These are phyloP conservation scores for Pouteria glomerata DNA, from an alignment of 148 eudicot genomes.

Conservation along the genomic window DNA sequence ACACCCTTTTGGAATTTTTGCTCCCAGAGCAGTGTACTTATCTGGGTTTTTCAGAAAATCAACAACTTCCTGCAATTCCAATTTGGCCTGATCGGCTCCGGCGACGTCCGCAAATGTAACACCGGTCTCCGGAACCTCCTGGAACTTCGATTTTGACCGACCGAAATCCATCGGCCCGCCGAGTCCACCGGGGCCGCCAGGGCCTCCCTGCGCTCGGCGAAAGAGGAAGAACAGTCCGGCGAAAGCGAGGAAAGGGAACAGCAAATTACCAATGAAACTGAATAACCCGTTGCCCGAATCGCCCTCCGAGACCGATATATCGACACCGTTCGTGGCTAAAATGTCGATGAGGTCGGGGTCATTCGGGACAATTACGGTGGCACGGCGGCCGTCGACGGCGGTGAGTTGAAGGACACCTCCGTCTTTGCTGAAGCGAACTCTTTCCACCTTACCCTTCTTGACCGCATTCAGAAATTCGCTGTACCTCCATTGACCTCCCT, in stretches of 20 bases:
- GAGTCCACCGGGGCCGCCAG: constrained; percentile 95
- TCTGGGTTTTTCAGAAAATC: constrained; percentile 97
- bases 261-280: constrained; percentile 68
- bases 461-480: constrained; percentile 94
- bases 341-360: constrained; percentile 96
- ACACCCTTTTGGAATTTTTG: constrained; percentile 96
- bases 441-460: constrained; percentile 91
- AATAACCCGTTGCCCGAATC: constrained; percentile 83
- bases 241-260: constrained; percentile 78
- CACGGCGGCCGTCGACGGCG: constrained; percentile 82
- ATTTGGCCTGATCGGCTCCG: constrained; percentile 96
- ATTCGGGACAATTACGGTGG: constrained; percentile 73
- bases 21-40: constrained; percentile 92
- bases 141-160: constrained; percentile 92
- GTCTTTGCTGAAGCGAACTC: constrained; percentile 83
- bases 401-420: constrained; percentile 74
- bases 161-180: constrained; percentile 99
- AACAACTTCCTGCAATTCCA: constrained; percentile 96
- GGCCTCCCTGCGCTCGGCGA: constrained; percentile 85
- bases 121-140: constrained; percentile 98
- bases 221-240: constrained; percentile 84
- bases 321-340: constrained; percentile 91
- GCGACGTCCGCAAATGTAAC: constrained; percentile 86
- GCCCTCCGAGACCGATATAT: constrained; percentile 89
- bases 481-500: constrained; percentile 83